Percentiles rank a stretch among this genome's conserved stretches.
Evolutionary conservation across 2,329 filamentous ascomycete genomes (phyloP).

Genomic region (Cercospora canescens): DNA sequence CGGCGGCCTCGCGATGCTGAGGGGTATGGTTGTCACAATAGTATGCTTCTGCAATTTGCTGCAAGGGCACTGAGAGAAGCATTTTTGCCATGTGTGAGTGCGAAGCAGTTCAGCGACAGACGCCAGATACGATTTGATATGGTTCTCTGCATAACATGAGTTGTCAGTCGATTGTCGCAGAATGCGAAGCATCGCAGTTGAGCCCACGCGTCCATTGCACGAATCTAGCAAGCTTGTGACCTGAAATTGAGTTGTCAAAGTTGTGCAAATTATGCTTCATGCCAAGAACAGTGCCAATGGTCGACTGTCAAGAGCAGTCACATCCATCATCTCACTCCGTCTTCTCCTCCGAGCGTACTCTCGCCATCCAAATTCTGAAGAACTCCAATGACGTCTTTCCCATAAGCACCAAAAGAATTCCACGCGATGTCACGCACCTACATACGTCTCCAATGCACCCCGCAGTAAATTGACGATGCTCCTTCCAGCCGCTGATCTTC

Average conservation of each 20-base stretch:
- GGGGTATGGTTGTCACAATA: not conserved
- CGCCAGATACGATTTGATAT: not conserved
- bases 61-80: not conserved
- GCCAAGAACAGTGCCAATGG: not conserved
- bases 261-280: not conserved
- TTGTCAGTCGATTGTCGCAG: not conserved
- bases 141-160: not conserved
- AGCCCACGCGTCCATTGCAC: too few relatives aligned
- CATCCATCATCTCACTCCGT: not conserved
- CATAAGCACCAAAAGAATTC: not conserved
- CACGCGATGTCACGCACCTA: not conserved
- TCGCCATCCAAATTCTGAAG: not conserved
- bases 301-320: not conserved
- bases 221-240: too few relatives aligned
- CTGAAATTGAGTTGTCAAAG: not conserved
- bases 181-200: too few relatives aligned
- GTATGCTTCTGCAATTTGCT: not conserved
- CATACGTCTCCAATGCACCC: not conserved
- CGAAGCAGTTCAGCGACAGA: constrained; percentile 1
- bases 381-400: not conserved
- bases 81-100: not conserved
- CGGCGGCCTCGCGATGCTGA: not conserved
- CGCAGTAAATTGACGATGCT: not conserved
- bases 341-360: not conserved
- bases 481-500: not conserved